Evolutionary conservation across 108 stramenopile genomes (phyloP).

Genomic region (Aurantiochytrium sp.): DNA sequence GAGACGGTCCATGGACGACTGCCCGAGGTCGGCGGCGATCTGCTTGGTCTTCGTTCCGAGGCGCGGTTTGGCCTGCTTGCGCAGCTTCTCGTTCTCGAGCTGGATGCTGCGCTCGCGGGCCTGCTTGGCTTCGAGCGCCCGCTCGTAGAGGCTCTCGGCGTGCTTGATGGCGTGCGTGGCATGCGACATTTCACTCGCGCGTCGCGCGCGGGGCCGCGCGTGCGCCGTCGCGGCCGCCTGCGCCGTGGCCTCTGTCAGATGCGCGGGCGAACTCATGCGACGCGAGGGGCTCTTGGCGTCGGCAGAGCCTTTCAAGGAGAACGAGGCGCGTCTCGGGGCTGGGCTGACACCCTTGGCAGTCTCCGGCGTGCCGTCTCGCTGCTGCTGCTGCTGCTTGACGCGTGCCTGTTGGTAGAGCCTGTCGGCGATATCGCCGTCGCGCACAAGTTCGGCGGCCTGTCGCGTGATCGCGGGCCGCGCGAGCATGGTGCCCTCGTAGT

Average conservation of each 20-base stretch:
- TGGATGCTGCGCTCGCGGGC: not conserved
- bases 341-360: too few species aligned
- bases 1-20: not conserved
- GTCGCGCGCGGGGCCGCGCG: not conserved
- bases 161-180: not conserved
- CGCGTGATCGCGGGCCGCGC: not conserved
- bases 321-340: too few species aligned
- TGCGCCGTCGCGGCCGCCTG: not conserved
- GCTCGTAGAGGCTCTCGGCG: not conserved
- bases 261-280: not conserved
- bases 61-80: not conserved
- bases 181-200: not conserved
- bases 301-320: too few species aligned
- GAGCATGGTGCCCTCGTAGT: not conserved
- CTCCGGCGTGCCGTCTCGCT: too few species aligned
- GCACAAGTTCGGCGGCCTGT: not conserved
- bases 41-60: not conserved
- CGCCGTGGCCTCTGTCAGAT: too few species aligned
- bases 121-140: not conserved
- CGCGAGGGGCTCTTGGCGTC: not conserved
- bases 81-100: not conserved
- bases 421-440: not conserved
- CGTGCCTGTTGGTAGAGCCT: slow-evolving; percentile 6
- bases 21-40: not conserved
- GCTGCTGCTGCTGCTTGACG: not conserved